phyloP scores from a whole-genome alignment of 75 land plant genomes.

The Picea glauca region DNA sequence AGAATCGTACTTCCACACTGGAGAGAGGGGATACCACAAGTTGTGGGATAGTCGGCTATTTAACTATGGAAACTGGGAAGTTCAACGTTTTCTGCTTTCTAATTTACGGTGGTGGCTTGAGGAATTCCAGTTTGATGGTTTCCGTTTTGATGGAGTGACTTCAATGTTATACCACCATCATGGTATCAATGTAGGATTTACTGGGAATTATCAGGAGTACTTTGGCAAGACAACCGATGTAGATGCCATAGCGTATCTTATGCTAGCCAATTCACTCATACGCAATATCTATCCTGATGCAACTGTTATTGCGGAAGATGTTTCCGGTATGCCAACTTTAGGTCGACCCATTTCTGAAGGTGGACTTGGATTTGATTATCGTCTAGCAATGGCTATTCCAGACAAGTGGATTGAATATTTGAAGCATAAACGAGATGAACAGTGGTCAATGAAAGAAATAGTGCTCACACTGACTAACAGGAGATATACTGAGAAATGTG shows the following conservation, averaged over 20 bases:
- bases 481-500: slow-evolving; percentile 90
- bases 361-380: slow-evolving; percentile 92
- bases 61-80: slow-evolving; percentile 98
- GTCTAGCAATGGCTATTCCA: slow-evolving; percentile 95
- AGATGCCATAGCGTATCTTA: slow-evolving; percentile 88
- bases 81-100: slow-evolving; percentile 86
- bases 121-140: slow-evolving; percentile 94
- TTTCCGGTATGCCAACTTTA: slow-evolving; percentile 96
- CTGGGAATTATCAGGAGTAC: slow-evolving; percentile 87
- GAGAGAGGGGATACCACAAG: slow-evolving; percentile 84
- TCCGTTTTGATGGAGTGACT: slow-evolving; percentile 99
- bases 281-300: slow-evolving; percentile 86
- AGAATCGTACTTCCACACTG: slow-evolving; percentile 89
- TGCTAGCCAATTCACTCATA: slow-evolving; percentile 86
- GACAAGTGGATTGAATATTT: slow-evolving; percentile 85
- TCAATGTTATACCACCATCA: slow-evolving; percentile 99
- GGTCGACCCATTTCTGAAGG: slow-evolving; percentile 84
- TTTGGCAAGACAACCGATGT: slow-evolving; percentile 85
- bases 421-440: slow-evolving; percentile 40
- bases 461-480: slow-evolving; percentile 64
- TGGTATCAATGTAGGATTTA: slow-evolving; percentile 82
- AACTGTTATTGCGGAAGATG: slow-evolving; percentile 93
- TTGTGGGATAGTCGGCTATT: slow-evolving; percentile 97
- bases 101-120: slow-evolving; percentile 97
- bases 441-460: slow-evolving; percentile 94